Evolutionary conservation across 306 rosid genomes (phyloP), one percentile per base, ranked within the genome.

Genomic region (Carpinus viminea): DNA sequence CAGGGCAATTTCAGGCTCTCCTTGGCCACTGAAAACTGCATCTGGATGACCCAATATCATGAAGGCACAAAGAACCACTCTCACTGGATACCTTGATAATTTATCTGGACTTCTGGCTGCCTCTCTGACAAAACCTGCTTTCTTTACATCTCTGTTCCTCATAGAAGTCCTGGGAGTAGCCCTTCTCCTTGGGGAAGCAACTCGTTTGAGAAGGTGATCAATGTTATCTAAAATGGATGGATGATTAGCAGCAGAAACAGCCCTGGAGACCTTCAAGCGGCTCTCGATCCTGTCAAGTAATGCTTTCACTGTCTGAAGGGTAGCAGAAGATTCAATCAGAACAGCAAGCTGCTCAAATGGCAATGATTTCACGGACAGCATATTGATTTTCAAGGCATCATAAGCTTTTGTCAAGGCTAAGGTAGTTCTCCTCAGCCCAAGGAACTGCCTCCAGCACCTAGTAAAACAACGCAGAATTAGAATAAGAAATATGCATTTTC

Each of bases 401-500:
- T 87, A 93, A 74, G 92, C 86, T 83, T 82, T 92, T 73, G 91
- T 81, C 91, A 95, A 86, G 62, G 88, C 26, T 59, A 90, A 85
- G 34, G 98, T 93, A 70, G 99, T 92, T 86, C 86, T 86, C 80
- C 86, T 89, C 56, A 82, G 81, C 84, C 77, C 62, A 11, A 80
- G 84, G 80, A 95, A 95, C 50, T 64, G 86, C 86, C 90, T 87
- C 99, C 99, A 95, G 83, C 93, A 93, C 91, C 99, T 95, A 74
- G 73, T 74, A 53, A 68, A 82, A 68, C 26, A 73, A 79, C n/a
- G n/a, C 50, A 12, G 56, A 26, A 50, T 76, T 62, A 79, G 78
- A 73, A 62, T 20, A 8, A 64, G 64, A 56, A 51, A 64, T 48
- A 15, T 7, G 5, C 12, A 61, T 36, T n/a, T 66, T 74, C 76